These are phyloP conservation scores for Teunomyces barrocoloradensis DNA, from an alignment of 805 yeast genomes.

Conservation along the genomic window DNA sequence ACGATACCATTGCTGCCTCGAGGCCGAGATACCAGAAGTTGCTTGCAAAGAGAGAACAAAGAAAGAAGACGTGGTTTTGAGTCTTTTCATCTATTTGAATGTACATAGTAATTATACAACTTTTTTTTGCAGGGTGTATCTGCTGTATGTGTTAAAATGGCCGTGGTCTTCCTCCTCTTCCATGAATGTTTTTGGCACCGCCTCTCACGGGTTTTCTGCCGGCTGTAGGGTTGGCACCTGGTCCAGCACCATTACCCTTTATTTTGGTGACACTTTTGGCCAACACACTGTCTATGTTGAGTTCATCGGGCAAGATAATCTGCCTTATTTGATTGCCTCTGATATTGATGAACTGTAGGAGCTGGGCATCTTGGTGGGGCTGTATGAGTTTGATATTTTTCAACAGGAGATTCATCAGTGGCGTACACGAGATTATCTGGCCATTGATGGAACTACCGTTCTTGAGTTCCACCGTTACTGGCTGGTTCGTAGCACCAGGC, in stretches of 20 bases:
- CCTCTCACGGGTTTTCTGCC: conserved; percentile 6
- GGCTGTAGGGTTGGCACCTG: conserved; percentile 21
- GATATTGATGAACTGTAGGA: conserved; percentile 74
- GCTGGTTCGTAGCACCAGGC: conserved; percentile 61
- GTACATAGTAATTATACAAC: conserved; percentile 3
- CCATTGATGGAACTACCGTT: conserved; percentile 89
- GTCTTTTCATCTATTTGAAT: neutral
- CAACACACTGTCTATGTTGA: conserved; percentile 66
- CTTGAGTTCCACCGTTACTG: conserved; percentile 86
- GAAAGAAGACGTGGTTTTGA: conserved; percentile 35
- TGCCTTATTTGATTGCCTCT: conserved; percentile 88
- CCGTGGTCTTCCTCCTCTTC: conserved; percentile 14
- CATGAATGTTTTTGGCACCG: conserved; percentile 4
- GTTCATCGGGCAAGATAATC: conserved; percentile 79
- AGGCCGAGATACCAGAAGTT: conserved; percentile 48
- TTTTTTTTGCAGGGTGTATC: too few relatives aligned
- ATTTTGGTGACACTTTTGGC: conserved; percentile 47
- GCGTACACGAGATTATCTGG: conserved; percentile 78
- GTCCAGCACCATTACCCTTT: conserved; percentile 46
- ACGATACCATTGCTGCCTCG: conserved; percentile 61
- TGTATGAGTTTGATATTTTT: conserved; percentile 79
- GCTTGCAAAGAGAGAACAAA: conserved; percentile 33
- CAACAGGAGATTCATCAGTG: conserved; percentile 84
- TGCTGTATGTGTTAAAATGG: conserved; percentile 1
- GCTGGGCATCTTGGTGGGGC: conserved; percentile 63